phyloP scores from a whole-genome alignment of 1,284 basidiomycete species.

The Ceratobasidium sp. region DNA sequence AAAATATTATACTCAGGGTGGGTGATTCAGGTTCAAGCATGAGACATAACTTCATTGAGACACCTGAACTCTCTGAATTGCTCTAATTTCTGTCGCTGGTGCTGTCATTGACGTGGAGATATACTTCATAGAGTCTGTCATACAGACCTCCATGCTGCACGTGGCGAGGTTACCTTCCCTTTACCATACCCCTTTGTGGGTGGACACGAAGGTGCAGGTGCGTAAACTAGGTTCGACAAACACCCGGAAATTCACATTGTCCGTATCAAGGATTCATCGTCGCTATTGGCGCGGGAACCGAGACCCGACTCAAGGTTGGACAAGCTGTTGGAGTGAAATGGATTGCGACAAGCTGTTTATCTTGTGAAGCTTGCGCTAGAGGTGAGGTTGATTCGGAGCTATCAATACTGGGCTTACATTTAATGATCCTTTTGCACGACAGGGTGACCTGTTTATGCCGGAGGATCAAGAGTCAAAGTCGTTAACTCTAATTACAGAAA shows the following conservation, averaged over 20 bases:
- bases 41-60: neutral
- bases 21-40: neutral
- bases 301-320: conserved; percentile 68
- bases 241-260: neutral
- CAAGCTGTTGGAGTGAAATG: conserved; percentile 90
- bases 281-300: conserved; percentile 72
- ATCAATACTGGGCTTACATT: conserved; percentile 72
- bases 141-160: conserved; percentile 75
- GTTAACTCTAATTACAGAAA: conserved; percentile 51
- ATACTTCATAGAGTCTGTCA: conserved; percentile 60
- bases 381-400: conserved; percentile 56
- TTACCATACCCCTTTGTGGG: conserved; percentile 78
- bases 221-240: conserved; percentile 3
- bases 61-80: conserved; percentile 2
- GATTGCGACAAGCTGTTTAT: conserved; percentile 69
- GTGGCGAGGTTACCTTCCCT: conserved; percentile 73
- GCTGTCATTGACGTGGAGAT: neutral
- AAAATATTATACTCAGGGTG: conserved; percentile 73
- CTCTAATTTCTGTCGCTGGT: neutral
- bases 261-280: conserved; percentile 61
- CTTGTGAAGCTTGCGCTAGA: conserved; percentile 35
- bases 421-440: conserved; percentile 53
- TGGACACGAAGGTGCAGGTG: conserved; percentile 83
- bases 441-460: conserved; percentile 40
- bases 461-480: neutral